Conservation (phyloP, 805 yeast species). For the Saitoella complicata region DNA sequence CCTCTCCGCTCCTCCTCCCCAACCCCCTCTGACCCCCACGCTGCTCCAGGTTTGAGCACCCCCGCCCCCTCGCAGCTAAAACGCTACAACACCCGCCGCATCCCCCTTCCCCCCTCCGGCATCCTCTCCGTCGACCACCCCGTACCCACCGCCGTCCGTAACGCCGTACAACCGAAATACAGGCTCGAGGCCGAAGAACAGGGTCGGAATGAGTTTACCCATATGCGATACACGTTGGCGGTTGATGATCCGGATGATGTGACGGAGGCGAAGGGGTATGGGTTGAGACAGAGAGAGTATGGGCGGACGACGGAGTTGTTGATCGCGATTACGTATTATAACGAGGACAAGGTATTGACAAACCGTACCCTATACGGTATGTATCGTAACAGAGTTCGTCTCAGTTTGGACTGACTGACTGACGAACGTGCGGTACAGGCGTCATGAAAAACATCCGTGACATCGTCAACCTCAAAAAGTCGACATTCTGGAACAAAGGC, state of each 20-base stretch:
- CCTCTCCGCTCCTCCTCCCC: no score
- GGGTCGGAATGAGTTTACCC: slow-evolving; percentile 34
- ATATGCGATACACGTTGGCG: slow-evolving; percentile 36
- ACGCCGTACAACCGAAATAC: slow-evolving; percentile 5
- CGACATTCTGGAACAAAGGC: slow-evolving; percentile 34
- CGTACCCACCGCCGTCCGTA: no score
- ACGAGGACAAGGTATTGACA: slow-evolving; percentile 46
- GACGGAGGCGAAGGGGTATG: slow-evolving; percentile 34
- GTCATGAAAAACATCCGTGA: slow-evolving; percentile 49
- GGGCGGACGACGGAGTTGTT: slow-evolving; percentile 45
- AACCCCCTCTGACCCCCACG: no score
- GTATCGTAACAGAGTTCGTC: no score
- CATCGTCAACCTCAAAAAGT: slow-evolving; percentile 32
- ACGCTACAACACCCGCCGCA: no score
- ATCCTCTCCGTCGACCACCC: no score
- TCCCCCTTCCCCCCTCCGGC: no score
- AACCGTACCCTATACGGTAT: slow-evolving; percentile 46
- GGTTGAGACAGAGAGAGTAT: slow-evolving; percentile 39
- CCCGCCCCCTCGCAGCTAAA: no score
- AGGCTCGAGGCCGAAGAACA: slow-evolving; percentile 19
- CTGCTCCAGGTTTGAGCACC: no score
- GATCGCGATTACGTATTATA: slow-evolving; percentile 49
- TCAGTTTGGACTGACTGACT: slow-evolving; percentile 65
- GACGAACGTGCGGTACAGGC: background rate
- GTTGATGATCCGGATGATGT: slow-evolving; percentile 57